Evolutionary conservation across 108 stramenopile genomes (phyloP).

Genomic region (Pseudonitzschia multistriata): DNA sequence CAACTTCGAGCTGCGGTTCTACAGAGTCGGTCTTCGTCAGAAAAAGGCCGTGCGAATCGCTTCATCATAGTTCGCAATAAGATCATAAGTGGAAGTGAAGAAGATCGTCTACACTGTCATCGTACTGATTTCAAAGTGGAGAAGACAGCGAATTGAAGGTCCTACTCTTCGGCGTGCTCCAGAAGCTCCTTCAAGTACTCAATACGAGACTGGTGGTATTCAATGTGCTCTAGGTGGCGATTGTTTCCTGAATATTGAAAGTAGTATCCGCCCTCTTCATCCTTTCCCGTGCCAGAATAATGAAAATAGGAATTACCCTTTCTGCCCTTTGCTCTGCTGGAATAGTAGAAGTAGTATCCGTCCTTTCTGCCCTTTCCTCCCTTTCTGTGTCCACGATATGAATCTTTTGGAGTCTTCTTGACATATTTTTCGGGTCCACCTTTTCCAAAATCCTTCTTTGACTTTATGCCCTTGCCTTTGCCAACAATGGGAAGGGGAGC

Average conservation of each 20-base stretch:
- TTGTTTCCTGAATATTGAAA: neutral
- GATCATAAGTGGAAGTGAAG: no score
- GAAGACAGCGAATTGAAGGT: neutral
- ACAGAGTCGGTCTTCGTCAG: no score
- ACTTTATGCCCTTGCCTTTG: neutral
- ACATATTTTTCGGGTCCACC: neutral
- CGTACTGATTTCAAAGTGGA: neutral
- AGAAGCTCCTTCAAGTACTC: neutral
- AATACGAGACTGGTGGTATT: conserved; percentile 11
- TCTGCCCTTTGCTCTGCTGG: neutral
- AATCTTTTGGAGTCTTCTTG: neutral
- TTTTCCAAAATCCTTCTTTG: neutral
- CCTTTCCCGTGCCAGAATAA: no score
- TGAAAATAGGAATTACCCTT: no score
- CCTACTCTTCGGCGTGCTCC: neutral
- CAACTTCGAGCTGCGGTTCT: no score
- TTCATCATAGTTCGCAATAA: no score
- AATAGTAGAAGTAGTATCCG: neutral
- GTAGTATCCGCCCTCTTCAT: neutral
- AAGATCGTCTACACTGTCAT: neutral
- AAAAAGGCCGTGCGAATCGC: no score
- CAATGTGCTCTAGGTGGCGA: neutral
- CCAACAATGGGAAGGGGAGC: neutral
- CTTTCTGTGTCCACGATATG: neutral
- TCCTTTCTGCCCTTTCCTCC: neutral